Conservation (phyloP, 2,329 filamentous ascomycete species). For the Pseudogymnoascus destructans region DNA sequence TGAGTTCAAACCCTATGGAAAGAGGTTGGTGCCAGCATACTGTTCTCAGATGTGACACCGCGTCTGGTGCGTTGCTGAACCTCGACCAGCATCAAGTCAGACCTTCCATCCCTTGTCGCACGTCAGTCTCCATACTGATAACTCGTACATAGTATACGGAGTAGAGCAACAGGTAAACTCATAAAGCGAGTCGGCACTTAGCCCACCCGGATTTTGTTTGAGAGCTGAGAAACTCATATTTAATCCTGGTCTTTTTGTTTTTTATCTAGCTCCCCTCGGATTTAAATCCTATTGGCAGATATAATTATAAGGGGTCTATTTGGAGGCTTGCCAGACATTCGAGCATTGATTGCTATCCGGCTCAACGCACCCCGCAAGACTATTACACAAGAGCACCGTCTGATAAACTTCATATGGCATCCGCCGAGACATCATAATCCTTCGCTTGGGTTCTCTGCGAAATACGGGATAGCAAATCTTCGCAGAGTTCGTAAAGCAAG, state of each 20-base stretch:
- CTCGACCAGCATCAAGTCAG: background rate
- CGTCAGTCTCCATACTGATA: background rate
- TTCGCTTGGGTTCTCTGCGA: slow-evolving; percentile 1
- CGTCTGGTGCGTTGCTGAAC: background rate
- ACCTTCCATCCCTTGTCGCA: background rate
- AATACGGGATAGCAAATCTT: background rate
- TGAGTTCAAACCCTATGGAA: background rate
- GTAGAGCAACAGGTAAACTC: background rate
- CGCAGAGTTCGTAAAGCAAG: slow-evolving; percentile 1
- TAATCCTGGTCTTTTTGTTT: background rate
- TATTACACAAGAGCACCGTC: background rate
- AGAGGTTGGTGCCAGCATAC: background rate
- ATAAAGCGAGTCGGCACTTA: background rate
- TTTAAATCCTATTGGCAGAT: background rate
- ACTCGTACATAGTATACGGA: background rate
- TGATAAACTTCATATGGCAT: slow-evolving; percentile 1
- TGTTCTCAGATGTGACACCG: background rate
- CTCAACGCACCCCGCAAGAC: slow-evolving; percentile 3
- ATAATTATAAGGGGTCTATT: background rate
- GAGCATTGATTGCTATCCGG: background rate
- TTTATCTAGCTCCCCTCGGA: background rate
- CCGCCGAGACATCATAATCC: background rate
- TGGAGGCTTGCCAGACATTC: background rate
- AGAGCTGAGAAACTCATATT: background rate
- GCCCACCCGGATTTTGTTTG: background rate